These are phyloP conservation scores for Nothophytophthora sp. DNA, from an alignment of 352 stramenopile genomes.

Conservation along the genomic window DNA sequence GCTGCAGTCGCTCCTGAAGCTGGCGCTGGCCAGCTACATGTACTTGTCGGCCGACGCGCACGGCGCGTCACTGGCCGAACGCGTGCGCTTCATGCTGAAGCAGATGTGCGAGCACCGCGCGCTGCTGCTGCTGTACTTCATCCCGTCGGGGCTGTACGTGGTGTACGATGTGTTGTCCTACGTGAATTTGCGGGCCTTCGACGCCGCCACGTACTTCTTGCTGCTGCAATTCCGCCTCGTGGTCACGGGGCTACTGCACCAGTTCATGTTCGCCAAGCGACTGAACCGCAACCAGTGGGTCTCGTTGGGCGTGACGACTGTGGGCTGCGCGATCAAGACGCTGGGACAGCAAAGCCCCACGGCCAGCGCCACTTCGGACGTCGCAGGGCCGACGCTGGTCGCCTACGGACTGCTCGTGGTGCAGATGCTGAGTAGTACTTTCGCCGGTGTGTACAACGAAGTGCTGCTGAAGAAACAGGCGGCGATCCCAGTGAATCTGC, in stretches of 20 bases:
- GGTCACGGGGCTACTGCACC: slow-evolving; percentile 73
- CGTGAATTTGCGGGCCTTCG: slow-evolving; percentile 76
- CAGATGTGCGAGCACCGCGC: slow-evolving; percentile 42
- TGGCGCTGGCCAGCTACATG: slow-evolving; percentile 69
- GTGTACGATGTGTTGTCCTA: slow-evolving; percentile 85
- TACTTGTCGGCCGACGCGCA: slow-evolving; percentile 56
- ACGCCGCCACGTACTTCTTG: slow-evolving; percentile 79
- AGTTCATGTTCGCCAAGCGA: slow-evolving; percentile 73
- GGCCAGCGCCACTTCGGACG: slow-evolving; percentile 9
- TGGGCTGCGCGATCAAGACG: slow-evolving; percentile 81
- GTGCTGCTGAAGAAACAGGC: slow-evolving; percentile 77
- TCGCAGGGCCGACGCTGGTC: slow-evolving; percentile 25
- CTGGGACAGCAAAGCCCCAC: slow-evolving; percentile 34
- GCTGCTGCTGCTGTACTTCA: slow-evolving; percentile 71
- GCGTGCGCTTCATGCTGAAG: slow-evolving; percentile 29
- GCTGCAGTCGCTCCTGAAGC: slow-evolving; percentile 74
- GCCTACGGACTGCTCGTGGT: slow-evolving; percentile 66
- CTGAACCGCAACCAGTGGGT: slow-evolving; percentile 83
- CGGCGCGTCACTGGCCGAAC: slow-evolving; percentile 21
- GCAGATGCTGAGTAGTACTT: slow-evolving; percentile 83
- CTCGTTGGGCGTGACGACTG: slow-evolving; percentile 64
- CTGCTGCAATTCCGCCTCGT: slow-evolving; percentile 83
- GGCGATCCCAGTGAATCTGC: slow-evolving; percentile 70
- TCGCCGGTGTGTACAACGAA: slow-evolving; percentile 86
- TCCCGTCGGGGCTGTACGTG: slow-evolving; percentile 76